Conservation (phyloP, 2,329 filamentous ascomycete genomes). For the Monilinia aucupariae region DNA sequence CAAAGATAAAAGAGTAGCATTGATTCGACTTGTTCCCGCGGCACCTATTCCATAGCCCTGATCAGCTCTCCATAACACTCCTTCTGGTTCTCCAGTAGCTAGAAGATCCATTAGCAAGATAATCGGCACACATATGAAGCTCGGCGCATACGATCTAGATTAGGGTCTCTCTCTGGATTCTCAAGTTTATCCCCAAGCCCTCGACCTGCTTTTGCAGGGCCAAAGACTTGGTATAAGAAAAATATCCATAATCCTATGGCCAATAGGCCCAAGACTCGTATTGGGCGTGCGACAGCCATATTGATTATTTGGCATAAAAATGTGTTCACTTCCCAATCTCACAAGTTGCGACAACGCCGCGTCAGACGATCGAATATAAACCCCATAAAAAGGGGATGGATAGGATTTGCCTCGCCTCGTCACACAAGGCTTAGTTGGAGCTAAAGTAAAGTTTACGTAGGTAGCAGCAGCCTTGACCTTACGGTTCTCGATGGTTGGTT, state of each 20-base stretch:
- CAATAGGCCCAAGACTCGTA: slow-evolving; percentile 69
- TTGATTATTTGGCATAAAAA: slow-evolving; percentile 32
- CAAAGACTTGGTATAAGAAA: slow-evolving; percentile 70
- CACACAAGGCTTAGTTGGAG: not conserved
- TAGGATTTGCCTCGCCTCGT: slow-evolving; percentile 6
- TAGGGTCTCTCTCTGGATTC: slow-evolving; percentile 73
- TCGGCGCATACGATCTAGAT: slow-evolving; percentile 67
- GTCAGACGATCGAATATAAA: slow-evolving; percentile 17
- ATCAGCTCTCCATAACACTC: slow-evolving; percentile 65
- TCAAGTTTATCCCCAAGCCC: slow-evolving; percentile 43
- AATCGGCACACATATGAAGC: not conserved
- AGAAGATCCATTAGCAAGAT: slow-evolving; percentile 20
- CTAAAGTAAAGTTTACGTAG: too few relatives aligned
- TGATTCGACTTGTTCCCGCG: slow-evolving; percentile 74
- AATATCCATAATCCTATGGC: slow-evolving; percentile 71
- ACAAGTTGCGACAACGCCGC: slow-evolving; percentile 13
- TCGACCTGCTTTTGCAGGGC: slow-evolving; percentile 44
- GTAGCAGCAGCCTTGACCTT: too few relatives aligned
- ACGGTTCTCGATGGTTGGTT: too few relatives aligned
- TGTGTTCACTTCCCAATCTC: slow-evolving; percentile 14
- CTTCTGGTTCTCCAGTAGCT: slow-evolving; percentile 82
- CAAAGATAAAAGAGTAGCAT: slow-evolving; percentile 85
- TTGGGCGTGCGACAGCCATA: slow-evolving; percentile 82
- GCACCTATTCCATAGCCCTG: slow-evolving; percentile 74
- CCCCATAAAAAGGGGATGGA: slow-evolving; percentile 9